Conservation (phyloP, 2,329 filamentous ascomycete species). For the Penicillium janthinellum region DNA sequence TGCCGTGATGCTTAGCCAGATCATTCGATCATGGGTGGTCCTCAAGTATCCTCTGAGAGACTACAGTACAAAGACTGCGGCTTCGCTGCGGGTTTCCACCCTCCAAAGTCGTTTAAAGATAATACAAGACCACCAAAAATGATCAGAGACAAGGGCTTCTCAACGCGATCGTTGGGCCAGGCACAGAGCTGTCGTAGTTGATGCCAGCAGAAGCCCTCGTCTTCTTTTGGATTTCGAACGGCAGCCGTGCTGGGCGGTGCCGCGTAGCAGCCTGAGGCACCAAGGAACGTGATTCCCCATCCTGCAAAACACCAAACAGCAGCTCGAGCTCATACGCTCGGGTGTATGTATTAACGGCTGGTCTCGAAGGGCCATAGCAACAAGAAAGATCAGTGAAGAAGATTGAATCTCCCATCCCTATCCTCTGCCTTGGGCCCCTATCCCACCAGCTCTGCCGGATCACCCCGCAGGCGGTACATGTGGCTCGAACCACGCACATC, state of each 20-base stretch:
- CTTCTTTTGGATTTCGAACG: not conserved
- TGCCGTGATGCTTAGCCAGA: not conserved
- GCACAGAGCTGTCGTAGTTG: not conserved
- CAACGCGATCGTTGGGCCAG: not conserved
- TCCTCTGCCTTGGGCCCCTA: not conserved
- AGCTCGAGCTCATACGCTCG: not conserved
- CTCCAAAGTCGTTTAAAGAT: not conserved
- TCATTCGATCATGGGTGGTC: not conserved
- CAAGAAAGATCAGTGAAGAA: not conserved
- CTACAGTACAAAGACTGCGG: not conserved
- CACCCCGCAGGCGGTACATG: conserved; percentile 16
- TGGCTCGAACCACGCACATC: conserved; percentile 5
- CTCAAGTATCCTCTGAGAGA: not conserved
- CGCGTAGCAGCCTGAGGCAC: conserved; percentile 13
- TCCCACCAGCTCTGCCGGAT: not conserved
- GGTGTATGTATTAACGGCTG: not conserved
- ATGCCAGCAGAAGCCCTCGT: not conserved
- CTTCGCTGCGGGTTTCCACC: not conserved
- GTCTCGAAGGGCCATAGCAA: not conserved
- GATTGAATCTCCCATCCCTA: not conserved
- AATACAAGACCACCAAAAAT: not conserved
- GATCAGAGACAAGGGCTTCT: not conserved
- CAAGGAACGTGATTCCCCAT: conserved; percentile 22
- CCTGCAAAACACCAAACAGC: conserved; percentile 9
- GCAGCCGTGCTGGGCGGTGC: not conserved